Evolutionary conservation across 768 basidiomycete genomes (phyloP), one percentile per base, ranked within the genome.

Genomic region (Lactarius sp.): DNA sequence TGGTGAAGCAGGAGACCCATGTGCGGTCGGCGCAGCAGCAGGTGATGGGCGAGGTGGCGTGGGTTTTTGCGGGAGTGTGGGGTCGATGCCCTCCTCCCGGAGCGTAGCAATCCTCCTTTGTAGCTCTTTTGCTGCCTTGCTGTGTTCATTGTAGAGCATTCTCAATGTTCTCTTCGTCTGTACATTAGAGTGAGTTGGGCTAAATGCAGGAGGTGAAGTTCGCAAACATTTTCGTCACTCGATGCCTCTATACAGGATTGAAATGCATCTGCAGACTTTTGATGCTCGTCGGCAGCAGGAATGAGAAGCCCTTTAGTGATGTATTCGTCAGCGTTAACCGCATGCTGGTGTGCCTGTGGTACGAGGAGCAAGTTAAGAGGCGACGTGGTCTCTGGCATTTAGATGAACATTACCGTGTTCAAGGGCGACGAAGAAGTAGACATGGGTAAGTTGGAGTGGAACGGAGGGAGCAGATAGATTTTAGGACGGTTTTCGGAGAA

Each of bases 121-220:
- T 0, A 92, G 77, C 56, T 92, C 92, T 71, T 84, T 86, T 9
- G 76, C 83, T 0, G 85, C 81, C 71, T 86, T 92, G 65, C 73
- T 73, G 67, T 93, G 90, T 60, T 93, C 87, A 60, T 84, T 85
- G 74, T 86, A 81, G 12, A 94, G 77, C 80, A 90, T 84, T 36
- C 83, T 79, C 56, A 94, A 75, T 0, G 90, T 93, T 18, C 87
- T 81, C 72, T 87, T 92, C 33, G 90, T 85, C 91, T 93, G 68
- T 20, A 31, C 39, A 22, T 44, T 20, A 7, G 47, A 1, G 31
- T 56, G 41, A 60, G 52, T 47, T 36, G 52, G 59, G 56, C n/a
- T 52, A 18, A 33, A 61, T 47, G 62, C 57, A 66, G 31, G 14
- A 65, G 20, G 27, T 41, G n/a, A 46, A 47, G 20, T n/a, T 56